phyloP scores from a whole-genome alignment of 306 rosid genomes.

The Corylus avellana region DNA sequence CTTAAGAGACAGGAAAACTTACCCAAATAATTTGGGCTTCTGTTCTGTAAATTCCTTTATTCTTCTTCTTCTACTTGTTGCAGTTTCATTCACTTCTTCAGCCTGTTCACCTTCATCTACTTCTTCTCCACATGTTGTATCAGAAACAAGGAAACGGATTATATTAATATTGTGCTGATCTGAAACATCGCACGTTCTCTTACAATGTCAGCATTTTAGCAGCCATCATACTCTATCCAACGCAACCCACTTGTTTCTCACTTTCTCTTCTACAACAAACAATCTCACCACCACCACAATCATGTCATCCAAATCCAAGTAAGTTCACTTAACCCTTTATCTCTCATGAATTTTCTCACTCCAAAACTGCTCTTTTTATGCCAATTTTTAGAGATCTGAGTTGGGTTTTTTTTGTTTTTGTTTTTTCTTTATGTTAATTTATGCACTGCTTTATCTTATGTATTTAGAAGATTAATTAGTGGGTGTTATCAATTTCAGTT shows the following conservation, averaged over 20 bases:
- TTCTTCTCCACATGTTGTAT: conserved; percentile 9
- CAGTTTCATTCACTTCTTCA: not conserved
- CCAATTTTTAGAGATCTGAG: conserved; percentile 50
- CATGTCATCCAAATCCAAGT: conserved; percentile 92
- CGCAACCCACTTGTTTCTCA: conserved; percentile 18
- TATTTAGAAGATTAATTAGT: not conserved
- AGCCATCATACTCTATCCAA: conserved; percentile 22
- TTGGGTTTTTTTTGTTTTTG: conserved; percentile 14
- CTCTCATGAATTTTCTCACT: conserved; percentile 7
- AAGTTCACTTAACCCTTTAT: conserved; percentile 19
- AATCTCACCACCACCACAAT: conserved; percentile 25
- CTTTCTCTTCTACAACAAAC: conserved; percentile 13
- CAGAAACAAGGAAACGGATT: not conserved
- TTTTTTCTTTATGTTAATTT: conserved; percentile 1
- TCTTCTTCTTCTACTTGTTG: not conserved
- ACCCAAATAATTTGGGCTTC: conserved; percentile 43
- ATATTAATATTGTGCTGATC: conserved; percentile 34
- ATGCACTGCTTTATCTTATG: not conserved
- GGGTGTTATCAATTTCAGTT: conserved; percentile 14
- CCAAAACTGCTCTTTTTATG: conserved; percentile 1
- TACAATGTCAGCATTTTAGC: conserved; percentile 56
- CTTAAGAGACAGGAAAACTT: conserved; percentile 58
- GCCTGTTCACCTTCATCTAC: conserved; percentile 2
- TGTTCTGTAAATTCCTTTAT: conserved; percentile 43
- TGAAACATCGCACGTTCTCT: conserved; percentile 29